Conservation (phyloP, 768 basidiomycete species). For the Kwoniella sp. region DNA sequence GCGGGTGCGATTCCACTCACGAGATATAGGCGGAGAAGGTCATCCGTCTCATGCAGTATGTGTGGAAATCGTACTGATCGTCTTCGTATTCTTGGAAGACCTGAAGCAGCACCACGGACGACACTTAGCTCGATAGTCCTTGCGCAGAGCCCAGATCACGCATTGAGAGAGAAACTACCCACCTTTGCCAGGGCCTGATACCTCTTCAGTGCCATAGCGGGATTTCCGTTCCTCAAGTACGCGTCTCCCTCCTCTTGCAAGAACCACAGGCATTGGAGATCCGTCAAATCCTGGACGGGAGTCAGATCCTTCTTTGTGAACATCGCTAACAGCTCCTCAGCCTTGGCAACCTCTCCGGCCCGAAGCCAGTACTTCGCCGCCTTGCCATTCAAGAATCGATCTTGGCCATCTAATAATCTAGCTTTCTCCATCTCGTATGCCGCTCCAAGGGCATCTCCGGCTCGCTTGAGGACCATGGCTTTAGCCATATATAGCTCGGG, state of each 20-base stretch:
- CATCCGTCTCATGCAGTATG: constrained; percentile 86
- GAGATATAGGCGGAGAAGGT: constrained; percentile 81
- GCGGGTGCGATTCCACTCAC: constrained; percentile 61
- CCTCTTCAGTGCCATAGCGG: constrained; percentile 79
- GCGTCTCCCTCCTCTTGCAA: constrained; percentile 78
- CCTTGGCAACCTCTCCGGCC: constrained; percentile 77
- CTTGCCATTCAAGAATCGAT: constrained; percentile 93
- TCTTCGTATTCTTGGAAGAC: constrained; percentile 85
- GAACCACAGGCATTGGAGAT: constrained; percentile 93
- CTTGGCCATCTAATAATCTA: constrained; percentile 83
- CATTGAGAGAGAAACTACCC: too few species aligned
- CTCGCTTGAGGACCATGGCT: constrained; percentile 81
- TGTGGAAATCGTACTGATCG: constrained; percentile 97
- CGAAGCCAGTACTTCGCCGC: constrained; percentile 85
- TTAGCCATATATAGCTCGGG: constrained; percentile 84
- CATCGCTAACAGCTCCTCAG: constrained; percentile 71
- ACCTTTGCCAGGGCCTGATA: constrained; percentile 78
- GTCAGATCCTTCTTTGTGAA: constrained; percentile 95
- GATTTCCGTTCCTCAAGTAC: constrained; percentile 66
- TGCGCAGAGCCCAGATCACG: too few species aligned
- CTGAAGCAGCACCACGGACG: too few species aligned
- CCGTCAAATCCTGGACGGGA: constrained; percentile 79
- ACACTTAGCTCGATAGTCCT: too few species aligned
- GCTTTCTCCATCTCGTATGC: constrained; percentile 78
- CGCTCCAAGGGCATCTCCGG: constrained; percentile 76